Evolutionary conservation across 2,329 filamentous ascomycete species (phyloP).

Genomic region (Alternaria metachromatica): DNA sequence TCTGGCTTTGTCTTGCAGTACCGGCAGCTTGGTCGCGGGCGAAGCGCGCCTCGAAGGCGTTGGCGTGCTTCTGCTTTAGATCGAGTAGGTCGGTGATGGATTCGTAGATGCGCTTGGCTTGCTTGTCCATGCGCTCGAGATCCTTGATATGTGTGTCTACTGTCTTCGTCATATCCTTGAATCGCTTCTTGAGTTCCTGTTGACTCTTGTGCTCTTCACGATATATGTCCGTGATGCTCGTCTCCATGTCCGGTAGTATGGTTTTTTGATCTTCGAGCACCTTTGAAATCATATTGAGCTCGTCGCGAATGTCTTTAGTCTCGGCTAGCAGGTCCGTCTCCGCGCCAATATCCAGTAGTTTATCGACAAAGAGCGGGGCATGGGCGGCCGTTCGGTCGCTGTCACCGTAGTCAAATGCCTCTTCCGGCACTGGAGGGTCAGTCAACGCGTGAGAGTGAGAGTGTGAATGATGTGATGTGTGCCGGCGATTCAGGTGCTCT

Average conservation of each 20-base stretch:
- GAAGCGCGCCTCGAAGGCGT: slow-evolving; percentile 70
- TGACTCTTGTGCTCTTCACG: slow-evolving; percentile 47
- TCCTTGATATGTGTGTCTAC: slow-evolving; percentile 66
- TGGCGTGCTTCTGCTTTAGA: slow-evolving; percentile 73
- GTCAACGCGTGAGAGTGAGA: slow-evolving; percentile 33
- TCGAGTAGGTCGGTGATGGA: slow-evolving; percentile 69
- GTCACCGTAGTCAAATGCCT: slow-evolving; percentile 42
- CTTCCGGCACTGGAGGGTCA: slow-evolving; percentile 33
- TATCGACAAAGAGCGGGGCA: slow-evolving; percentile 59
- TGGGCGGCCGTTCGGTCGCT: slow-evolving; percentile 27
- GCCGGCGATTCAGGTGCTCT: slow-evolving; percentile 39
- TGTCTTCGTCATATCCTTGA: slow-evolving; percentile 63
- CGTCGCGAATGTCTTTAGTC: slow-evolving; percentile 71
- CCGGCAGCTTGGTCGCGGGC: slow-evolving; percentile 66
- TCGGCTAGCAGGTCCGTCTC: slow-evolving; percentile 69
- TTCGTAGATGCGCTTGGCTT: slow-evolving; percentile 66
- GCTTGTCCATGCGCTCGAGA: slow-evolving; percentile 68
- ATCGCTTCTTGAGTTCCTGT: slow-evolving; percentile 60
- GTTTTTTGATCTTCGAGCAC: slow-evolving; percentile 59
- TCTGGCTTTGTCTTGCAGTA: slow-evolving; percentile 63
- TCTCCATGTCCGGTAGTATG: slow-evolving; percentile 57
- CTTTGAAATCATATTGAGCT: slow-evolving; percentile 67
- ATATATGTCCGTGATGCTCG: slow-evolving; percentile 51
- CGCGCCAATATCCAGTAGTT: slow-evolving; percentile 64
- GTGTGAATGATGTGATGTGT: slow-evolving; percentile 37